Percentiles rank a stretch among this genome's conserved stretches.
Evolutionary conservation across 352 stramenopile species (phyloP).

Genomic region (Albugo laibachii): DNA sequence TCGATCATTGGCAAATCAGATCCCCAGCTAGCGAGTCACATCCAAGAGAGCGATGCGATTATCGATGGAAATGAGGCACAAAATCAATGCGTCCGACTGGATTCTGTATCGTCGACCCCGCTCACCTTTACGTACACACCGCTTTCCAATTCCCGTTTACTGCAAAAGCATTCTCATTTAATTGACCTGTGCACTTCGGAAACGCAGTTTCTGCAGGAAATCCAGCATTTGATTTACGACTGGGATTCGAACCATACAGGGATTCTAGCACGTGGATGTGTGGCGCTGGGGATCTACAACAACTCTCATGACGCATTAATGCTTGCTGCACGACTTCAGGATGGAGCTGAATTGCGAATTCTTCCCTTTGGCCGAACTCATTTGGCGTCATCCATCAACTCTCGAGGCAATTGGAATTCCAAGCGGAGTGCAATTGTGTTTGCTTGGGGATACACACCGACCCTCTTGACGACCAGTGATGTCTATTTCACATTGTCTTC

Average conservation of each 20-base stretch:
- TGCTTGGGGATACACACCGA: constrained; percentile 71
- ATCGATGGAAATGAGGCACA: constrained; percentile 50
- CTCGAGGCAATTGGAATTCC: constrained; percentile 17
- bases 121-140: constrained; percentile 10
- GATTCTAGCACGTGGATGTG: constrained; percentile 46
- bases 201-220: constrained; percentile 48
- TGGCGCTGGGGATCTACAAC: constrained; percentile 24
- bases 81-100: constrained; percentile 27
- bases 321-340: constrained; percentile 40
- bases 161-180: constrained; percentile 14
- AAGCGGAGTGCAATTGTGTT: constrained; percentile 60
- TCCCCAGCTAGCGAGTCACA: constrained; percentile 13
- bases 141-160: constrained; percentile 24
- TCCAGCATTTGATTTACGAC: constrained; percentile 31
- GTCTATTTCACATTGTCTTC: constrained; percentile 70
- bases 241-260: constrained; percentile 4
- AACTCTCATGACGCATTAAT: constrained; percentile 62
- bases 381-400: constrained; percentile 26
- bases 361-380: constrained; percentile 31
- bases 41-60: constrained; percentile 8
- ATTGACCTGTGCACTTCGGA: constrained; percentile 7
- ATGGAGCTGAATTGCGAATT: constrained; percentile 49
- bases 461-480: constrained; percentile 57
- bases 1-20: constrained; percentile 69
- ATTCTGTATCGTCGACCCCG: no score